Evolutionary conservation across 805 yeast species (phyloP).

Genomic region (Ogataea ramenticola): DNA sequence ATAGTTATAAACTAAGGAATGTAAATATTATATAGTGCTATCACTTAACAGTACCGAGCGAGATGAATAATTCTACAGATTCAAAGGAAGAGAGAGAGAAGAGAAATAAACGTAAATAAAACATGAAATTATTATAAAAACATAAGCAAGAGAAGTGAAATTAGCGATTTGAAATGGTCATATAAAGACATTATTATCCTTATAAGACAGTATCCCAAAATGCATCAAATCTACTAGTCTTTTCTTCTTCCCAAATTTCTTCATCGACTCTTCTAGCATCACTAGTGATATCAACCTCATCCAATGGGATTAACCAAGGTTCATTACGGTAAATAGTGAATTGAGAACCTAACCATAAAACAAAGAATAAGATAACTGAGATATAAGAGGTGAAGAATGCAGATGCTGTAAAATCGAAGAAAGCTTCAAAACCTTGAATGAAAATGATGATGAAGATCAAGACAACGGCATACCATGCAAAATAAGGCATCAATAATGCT

Average conservation of each 20-base stretch:
- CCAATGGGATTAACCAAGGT: conserved; percentile 37
- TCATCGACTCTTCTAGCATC: conserved; percentile 7
- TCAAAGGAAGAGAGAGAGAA: too few relatives aligned
- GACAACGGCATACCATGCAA: conserved; percentile 56
- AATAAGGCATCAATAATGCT: conserved; percentile 61
- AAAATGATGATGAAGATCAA: conserved; percentile 50
- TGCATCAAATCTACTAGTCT: background rate
- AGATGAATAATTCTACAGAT: too few relatives aligned
- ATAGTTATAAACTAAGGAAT: too few relatives aligned
- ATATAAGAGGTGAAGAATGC: conserved; percentile 66
- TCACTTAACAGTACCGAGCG: too few relatives aligned
- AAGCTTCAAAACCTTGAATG: conserved; percentile 66
- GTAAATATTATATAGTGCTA: too few relatives aligned
- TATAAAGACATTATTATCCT: too few relatives aligned
- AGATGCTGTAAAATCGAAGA: conserved; percentile 44
- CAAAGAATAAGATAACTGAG: conserved; percentile 55
- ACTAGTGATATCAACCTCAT: conserved; percentile 45
- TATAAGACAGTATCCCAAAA: conserved; percentile 4
- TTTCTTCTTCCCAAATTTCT: conserved; percentile 6
- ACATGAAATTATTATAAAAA: too few relatives aligned
- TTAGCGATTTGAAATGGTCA: too few relatives aligned
- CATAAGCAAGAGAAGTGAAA: background rate
- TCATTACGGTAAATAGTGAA: conserved; percentile 48
- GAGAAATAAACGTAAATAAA: too few relatives aligned
- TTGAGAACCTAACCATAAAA: conserved; percentile 39